Base-by-base conservation (phyloP, 176 grass and related monocot species). In the Tillandsia leiboldiana region DNA sequence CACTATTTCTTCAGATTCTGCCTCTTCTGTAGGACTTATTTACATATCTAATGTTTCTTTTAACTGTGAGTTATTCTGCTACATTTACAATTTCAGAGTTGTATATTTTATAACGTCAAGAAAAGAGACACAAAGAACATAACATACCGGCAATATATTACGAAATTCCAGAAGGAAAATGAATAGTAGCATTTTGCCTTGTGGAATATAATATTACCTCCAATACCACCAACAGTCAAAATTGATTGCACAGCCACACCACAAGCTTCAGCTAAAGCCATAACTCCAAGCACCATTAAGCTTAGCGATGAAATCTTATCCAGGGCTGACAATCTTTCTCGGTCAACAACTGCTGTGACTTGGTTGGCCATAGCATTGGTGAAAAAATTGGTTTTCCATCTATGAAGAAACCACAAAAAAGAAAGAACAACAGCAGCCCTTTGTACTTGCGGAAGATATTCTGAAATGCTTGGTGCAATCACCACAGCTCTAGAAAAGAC, bases 171-270 rank as follows among this genome's bases (percentile, higher is more conserved):
- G 3, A 14, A 59, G 54, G n/a, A 59, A 22, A 59, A 42, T 76
- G 52, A 1, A 75, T 75, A 49, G 62, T 47, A 79, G 63, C 9
- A 6, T 59, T 23, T 11, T 77, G 52, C 26, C 53, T 77, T 33
- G 26, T 22, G 61, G 3, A 77, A 52, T 65, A 69, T 67, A 54
- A 70, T 2, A 66, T 76, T 97, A 97, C 94, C 89, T 97, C 94
- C 94, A 53, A 97, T 82, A 68, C 94, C 94, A 79, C 94, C 94
- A 85, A 97, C 89, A 79, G 94, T 97, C 72, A 97, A 71, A 76
- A 97, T 87, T 62, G 94, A 97, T 75, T 97, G 94, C 70, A 90
- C 81, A 74, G 94, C 83, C 53, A 97, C 53, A 28, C 89, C 89
- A 79, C 82, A 87, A 72, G 89, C 84, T 67, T 97, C 94, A 68